These are phyloP conservation scores for Parvularia atlantis DNA, from an alignment of 78 protist species.

Conservation along the genomic window DNA sequence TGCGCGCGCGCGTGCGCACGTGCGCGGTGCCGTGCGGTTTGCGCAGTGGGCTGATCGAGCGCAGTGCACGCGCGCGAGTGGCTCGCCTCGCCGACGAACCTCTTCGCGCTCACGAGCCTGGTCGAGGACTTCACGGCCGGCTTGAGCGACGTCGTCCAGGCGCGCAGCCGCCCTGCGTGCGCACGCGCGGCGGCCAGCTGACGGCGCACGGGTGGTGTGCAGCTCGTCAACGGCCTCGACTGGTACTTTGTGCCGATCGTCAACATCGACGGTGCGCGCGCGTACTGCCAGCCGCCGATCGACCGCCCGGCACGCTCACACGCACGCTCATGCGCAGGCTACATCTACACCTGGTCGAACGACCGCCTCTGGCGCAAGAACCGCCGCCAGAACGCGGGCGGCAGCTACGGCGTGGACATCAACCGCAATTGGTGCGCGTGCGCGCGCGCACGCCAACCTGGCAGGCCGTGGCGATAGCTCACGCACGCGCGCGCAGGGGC, in stretches of 20 bases:
- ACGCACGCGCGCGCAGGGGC: no score
- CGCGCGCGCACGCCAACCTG: no score
- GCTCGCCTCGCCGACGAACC: constrained; percentile 17
- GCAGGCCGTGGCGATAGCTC: no score
- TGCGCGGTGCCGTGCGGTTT: no score
- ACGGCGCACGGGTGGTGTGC: no score
- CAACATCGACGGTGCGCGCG: constrained; percentile 27
- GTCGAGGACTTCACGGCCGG: not conserved
- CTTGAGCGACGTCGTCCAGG: not conserved
- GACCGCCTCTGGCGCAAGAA: constrained; percentile 26
- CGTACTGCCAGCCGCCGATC: no score
- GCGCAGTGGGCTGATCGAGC: no score
- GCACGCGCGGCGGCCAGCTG: no score
- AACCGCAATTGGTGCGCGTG: constrained; percentile 25
- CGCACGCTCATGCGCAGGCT: no score
- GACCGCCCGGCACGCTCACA: no score
- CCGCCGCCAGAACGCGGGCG: constrained; percentile 1
- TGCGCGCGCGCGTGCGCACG: no score
- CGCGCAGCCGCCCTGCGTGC: no score
- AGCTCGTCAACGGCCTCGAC: not conserved
- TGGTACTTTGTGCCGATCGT: constrained; percentile 5
- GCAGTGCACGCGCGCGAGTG: constrained; percentile 33
- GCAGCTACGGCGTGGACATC: constrained; percentile 3
- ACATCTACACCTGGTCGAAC: not conserved
- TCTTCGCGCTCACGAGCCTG: not conserved